Base-by-base conservation (phyloP, 441 rosid species). In the Hypseocharis bilobata region DNA sequence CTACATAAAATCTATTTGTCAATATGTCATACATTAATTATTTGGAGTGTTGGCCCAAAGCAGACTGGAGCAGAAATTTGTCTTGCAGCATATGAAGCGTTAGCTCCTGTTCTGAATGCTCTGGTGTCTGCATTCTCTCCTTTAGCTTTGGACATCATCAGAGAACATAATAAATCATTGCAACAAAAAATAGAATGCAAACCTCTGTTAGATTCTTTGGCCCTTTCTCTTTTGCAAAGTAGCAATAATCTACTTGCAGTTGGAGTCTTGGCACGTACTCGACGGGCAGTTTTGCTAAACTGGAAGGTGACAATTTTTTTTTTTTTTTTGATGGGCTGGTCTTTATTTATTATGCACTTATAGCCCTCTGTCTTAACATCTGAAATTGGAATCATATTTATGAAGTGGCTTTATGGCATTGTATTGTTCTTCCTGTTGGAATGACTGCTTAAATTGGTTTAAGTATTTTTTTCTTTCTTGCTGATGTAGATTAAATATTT, bases 31-130 rank as follows among this genome's bases (percentile, higher is more conserved):
- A 17, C 23, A 47, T 70, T 77, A 63, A 75, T 68, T 59, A 64
- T 82, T 78, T 49, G 63, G 36, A 65, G 64, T 77, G 36, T 68
- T 63, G 58, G 26, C 13, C 66, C 34, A 67, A 65, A 51, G 70
- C 82, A 92, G 98, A 74, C 75, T 60, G 89, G 77, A 72, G 96
- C 92, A 55, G 98, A 92, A 83, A 45, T 90, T 67, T 62, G 68
- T 70, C 80, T 92, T 69, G 95, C 92, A 59, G 88, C 86, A 77
- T 90, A 83, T 83, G 98, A 92, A 77, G 86, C 91, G 23, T 78
- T 87, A 69, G 85, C 82, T 68, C 76, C 85, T 25, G 79, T 82
- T 62, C 67, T 93, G 65, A 86, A 77, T 74, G 71, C 85, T 29
- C 32, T 93, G 29, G 84, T 69, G 51, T 75, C 75, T 4, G 68